Evolutionary conservation across 140 eudicot species (phyloP).

Genomic region (Anethum foeniculum): DNA sequence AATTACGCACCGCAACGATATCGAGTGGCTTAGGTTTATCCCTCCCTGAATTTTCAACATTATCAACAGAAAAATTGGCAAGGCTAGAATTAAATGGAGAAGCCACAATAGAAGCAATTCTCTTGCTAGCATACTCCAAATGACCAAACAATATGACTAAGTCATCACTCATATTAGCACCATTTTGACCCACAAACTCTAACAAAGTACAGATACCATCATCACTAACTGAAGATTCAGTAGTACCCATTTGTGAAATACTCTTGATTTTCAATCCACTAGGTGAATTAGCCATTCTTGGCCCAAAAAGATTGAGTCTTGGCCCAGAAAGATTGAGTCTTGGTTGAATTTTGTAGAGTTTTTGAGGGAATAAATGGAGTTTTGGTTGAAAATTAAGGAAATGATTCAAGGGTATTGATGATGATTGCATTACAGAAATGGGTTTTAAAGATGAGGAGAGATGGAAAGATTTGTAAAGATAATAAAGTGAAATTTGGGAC

Average conservation of each 20-base stretch:
- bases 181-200: conserved; percentile 63
- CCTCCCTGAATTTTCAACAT: conserved; percentile 39
- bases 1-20: conserved; percentile 60
- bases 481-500: not conserved
- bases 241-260: conserved; percentile 23
- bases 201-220: conserved; percentile 39
- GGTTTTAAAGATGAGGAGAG: conserved; percentile 11
- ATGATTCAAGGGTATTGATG: conserved; percentile 32
- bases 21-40: conserved; percentile 99
- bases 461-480: not conserved
- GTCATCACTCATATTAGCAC: conserved; percentile 71
- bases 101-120: conserved; percentile 89
- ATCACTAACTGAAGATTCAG: conserved; percentile 9
- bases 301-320: conserved; percentile 20
- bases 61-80: conserved; percentile 24
- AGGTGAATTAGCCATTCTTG: conserved; percentile 36
- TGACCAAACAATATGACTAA: conserved; percentile 62
- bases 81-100: conserved; percentile 76
- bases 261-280: conserved; percentile 25
- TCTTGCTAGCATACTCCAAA: conserved; percentile 83
- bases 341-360: conserved; percentile 21
- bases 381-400: conserved; percentile 25
- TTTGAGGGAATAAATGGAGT: conserved; percentile 29
- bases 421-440: conserved; percentile 45
- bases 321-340: conserved; percentile 21